phyloP scores from a whole-genome alignment of 1,139 yeast genomes.

The Blastobotrys arbuscula region DNA sequence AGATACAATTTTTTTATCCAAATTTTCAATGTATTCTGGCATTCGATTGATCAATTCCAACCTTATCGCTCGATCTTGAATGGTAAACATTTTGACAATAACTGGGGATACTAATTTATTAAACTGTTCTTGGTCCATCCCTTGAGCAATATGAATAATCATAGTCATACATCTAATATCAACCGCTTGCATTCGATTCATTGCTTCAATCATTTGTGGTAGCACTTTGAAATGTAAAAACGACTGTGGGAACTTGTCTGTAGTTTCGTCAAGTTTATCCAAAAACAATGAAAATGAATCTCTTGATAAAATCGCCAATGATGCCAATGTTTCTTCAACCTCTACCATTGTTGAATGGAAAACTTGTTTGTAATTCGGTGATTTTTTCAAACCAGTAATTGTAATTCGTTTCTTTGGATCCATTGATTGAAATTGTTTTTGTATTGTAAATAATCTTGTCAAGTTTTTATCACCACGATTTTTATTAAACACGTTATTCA shows the following conservation, averaged over 20 bases:
- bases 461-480: constrained; percentile 23
- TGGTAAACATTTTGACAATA: constrained; percentile 54
- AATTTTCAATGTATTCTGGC: constrained; percentile 47
- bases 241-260: constrained; percentile 48
- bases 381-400: constrained; percentile 44
- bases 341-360: constrained; percentile 45
- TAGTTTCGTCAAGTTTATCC: constrained; percentile 39
- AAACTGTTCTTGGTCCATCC: constrained; percentile 40
- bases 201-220: constrained; percentile 52
- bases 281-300: constrained; percentile 51
- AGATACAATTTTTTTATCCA: constrained; percentile 60
- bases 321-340: constrained; percentile 47
- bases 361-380: constrained; percentile 22
- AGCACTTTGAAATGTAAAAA: constrained; percentile 58
- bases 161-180: constrained; percentile 23
- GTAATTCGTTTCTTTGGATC: constrained; percentile 40
- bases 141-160: constrained; percentile 33
- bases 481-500: constrained; percentile 43
- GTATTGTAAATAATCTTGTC: constrained; percentile 19
- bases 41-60: constrained; percentile 61
- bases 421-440: constrained; percentile 25
- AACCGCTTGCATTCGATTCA: constrained; percentile 15
- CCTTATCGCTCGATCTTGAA: constrained; percentile 73
- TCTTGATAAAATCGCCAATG: constrained; percentile 46
- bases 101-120: constrained; percentile 53